Conservation (phyloP, 306 rosid species). For the Casuarina cunninghamiana region DNA sequence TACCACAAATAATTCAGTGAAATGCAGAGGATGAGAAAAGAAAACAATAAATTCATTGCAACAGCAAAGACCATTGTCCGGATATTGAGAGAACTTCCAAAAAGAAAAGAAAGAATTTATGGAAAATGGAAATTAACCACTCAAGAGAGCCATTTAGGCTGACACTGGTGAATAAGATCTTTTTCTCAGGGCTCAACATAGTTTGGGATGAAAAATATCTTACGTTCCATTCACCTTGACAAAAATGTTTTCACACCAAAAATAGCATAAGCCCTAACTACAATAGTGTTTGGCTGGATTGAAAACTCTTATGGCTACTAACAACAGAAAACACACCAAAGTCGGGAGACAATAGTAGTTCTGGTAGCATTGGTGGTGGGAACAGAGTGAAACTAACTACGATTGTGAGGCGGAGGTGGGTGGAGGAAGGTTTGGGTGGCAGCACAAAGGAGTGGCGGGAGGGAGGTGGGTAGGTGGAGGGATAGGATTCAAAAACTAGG, state of each 20-base stretch:
- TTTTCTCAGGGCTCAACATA: neutral
- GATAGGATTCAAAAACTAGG: too few species aligned
- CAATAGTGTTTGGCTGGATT: neutral
- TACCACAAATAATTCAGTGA: neutral
- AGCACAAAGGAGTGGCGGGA: too few species aligned
- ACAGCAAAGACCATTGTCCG: neutral
- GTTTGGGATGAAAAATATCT: neutral
- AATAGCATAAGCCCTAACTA: too few species aligned
- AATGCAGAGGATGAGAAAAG: neutral
- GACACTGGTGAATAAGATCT: neutral
- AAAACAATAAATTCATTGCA: neutral
- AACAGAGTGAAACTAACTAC: too few species aligned
- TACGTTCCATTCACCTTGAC: neutral
- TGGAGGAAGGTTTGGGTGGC: too few species aligned
- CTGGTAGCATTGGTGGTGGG: too few species aligned
- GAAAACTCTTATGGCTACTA: neutral
- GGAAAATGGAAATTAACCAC: neutral
- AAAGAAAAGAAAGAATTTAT: neutral
- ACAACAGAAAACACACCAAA: neutral
- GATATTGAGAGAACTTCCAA: neutral
- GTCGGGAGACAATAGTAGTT: too few species aligned
- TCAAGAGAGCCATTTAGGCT: neutral
- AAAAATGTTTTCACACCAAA: neutral
- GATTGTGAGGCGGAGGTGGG: too few species aligned
- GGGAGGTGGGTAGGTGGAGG: too few species aligned